Base-by-base conservation (phyloP, 805 yeast genomes). In the Tetrapisispora arboricola region DNA sequence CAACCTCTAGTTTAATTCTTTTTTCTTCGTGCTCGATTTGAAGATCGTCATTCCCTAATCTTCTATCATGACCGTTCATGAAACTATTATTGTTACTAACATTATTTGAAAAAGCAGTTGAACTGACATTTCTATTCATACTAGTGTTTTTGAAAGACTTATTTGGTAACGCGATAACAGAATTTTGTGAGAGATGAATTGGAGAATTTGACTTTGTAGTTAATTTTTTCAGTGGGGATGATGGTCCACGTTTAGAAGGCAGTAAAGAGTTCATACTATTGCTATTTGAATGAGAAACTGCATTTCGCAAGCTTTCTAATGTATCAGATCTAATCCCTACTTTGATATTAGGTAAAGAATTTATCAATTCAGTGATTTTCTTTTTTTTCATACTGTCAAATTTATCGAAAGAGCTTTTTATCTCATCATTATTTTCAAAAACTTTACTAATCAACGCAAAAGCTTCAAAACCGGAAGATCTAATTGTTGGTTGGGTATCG, bases 401-500 rank as follows among this genome's bases (percentile, higher is more conserved):
- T n/a, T 73, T 72, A 15, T 77, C 87, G 41, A 85, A 56, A 36
- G 71, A 71, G 3, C 71, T 66, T 38, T 65, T 74, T 48, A 86
- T 62, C 8, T 18, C 24, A n/a, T 45, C 36, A 39, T 87, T 66
- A 52, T 76, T 81, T 0, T 95, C 96, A 12, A 79, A 70, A n/a
- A 86, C 72, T 58, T 83, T 85, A 80, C 84, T 80, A 38, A 87
- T 60, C 0, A 84, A 76, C 6, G 96, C 97, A 28, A 87, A 71
- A 49, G 79, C 69, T 52, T 80, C 84, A 34, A 86, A 80, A 0
- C 90, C 81, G 4, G 79, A 77, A 38, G 78, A 74, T 55, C 98
- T 75, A 2, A 84, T 80, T 1, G 90, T 84, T 36, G 86, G 94
- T 55, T 81, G 84, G 0, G 94, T 78, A 49, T 92, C 98, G 31